Evolutionary conservation across 2,329 filamentous ascomycete species (phyloP).

Genomic region (Microsporum canis): DNA sequence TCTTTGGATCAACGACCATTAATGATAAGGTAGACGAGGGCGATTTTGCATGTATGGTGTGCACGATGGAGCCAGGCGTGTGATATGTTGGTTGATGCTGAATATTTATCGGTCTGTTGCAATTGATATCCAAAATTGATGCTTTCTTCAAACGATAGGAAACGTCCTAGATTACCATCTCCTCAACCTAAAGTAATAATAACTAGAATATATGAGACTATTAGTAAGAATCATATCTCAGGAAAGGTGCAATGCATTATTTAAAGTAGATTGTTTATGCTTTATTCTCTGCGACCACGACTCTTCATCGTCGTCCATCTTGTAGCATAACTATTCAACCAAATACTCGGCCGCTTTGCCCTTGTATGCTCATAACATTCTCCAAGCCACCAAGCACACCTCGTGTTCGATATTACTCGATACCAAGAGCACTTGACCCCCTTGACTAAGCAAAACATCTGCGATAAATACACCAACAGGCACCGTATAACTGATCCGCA

Average conservation of each 20-base stretch:
- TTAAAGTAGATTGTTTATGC: no score
- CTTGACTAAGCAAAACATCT: not conserved
- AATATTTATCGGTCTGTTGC: not conserved
- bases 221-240: no score
- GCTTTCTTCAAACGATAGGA: not conserved
- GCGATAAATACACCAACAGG: not conserved
- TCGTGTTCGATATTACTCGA: not conserved
- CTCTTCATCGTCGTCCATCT: no score
- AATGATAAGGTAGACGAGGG: not conserved
- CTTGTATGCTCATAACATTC: not conserved
- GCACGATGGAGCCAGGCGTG: not conserved
- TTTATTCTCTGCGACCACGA: no score
- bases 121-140: not conserved
- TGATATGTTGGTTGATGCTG: not conserved
- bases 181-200: no score
- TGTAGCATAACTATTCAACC: no score
- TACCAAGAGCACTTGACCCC: not conserved
- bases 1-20: not conserved
- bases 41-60: not conserved
- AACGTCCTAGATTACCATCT: not conserved
- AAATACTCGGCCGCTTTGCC: no score
- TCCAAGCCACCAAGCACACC: not conserved
- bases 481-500: not conserved
- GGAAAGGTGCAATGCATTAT: no score
- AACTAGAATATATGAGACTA: no score